phyloP scores from a whole-genome alignment of 1,284 basidiomycete genomes.

The Sanghuangporus weigelae region DNA sequence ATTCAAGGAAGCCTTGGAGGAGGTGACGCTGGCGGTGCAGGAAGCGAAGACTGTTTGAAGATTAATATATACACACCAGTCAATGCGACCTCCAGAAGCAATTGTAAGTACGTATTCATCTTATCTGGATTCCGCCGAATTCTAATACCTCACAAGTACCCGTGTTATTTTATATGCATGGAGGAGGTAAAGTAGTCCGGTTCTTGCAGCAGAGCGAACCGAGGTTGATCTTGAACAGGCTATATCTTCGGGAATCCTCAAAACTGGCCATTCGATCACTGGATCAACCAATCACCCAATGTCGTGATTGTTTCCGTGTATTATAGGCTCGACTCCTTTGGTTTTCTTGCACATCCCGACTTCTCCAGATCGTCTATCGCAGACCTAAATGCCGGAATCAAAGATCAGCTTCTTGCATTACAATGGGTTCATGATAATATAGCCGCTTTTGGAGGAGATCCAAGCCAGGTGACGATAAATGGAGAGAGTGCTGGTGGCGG shows the following conservation, averaged over 20 bases:
- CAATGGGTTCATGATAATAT: conserved; percentile 61
- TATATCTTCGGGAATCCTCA: conserved; percentile 55
- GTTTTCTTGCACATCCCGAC: conserved; percentile 39
- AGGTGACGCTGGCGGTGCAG: conserved; percentile 52
- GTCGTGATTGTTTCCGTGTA: conserved; percentile 41
- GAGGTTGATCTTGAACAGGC: conserved; percentile 27
- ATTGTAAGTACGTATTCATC: conserved; percentile 21
- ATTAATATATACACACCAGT: conserved; percentile 38
- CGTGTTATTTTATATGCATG: conserved; percentile 64
- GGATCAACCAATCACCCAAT: conserved; percentile 34
- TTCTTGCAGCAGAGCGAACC: conserved; percentile 16
- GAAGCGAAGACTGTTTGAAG: conserved; percentile 49
- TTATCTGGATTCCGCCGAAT: neutral
- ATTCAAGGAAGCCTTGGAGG: conserved; percentile 47
- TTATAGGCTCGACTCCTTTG: conserved; percentile 39
- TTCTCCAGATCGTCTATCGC: conserved; percentile 36
- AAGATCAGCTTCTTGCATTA: conserved; percentile 56
- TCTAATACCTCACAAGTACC: conserved; percentile 37
- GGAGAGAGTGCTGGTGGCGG: conserved; percentile 59
- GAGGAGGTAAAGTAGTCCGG: conserved; percentile 39
- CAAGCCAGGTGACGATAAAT: conserved; percentile 49
- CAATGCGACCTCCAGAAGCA: conserved; percentile 28
- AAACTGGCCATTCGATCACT: conserved; percentile 38
- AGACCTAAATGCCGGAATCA: conserved; percentile 56
- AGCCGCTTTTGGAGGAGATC: conserved; percentile 57